Conservation (phyloP, 768 basidiomycete species). For the Coprinopsis marcescibilis region DNA sequence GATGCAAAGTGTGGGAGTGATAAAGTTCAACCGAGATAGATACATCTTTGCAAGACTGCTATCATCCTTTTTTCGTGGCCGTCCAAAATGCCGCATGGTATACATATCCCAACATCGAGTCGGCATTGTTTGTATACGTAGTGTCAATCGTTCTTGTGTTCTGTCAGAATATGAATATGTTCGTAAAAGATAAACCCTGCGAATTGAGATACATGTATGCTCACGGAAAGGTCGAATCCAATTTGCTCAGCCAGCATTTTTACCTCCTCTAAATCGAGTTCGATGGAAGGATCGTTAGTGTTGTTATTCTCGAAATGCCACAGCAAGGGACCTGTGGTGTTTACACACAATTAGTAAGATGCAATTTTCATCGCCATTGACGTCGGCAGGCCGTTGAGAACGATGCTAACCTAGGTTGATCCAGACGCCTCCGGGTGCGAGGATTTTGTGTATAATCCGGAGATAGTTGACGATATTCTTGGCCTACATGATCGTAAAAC, state of each 20-base stretch:
- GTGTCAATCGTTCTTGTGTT: constrained; percentile 76
- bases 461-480: constrained; percentile 91
- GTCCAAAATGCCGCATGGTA: constrained; percentile 87
- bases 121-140: constrained; percentile 79
- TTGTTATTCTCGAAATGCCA: constrained; percentile 96
- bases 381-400: too few species aligned
- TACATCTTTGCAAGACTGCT: too few species aligned
- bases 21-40: too few species aligned
- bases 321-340: constrained; percentile 67
- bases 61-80: constrained; percentile 37
- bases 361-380: too few species aligned
- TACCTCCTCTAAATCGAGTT: constrained; percentile 86
- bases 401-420: constrained; percentile 74
- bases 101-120: constrained; percentile 78
- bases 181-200: background rate
- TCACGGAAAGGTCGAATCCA: constrained; percentile 78
- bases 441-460: constrained; percentile 74
- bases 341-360: too few species aligned
- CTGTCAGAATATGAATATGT: constrained; percentile 31
- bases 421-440: constrained; percentile 87
- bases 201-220: constrained; percentile 21
- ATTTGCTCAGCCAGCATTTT: constrained; percentile 66
- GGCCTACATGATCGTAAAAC: constrained; percentile 42
- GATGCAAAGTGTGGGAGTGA: too few species aligned
- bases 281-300: constrained; percentile 75